Percentiles rank a stretch among this genome's conserved stretches.
Evolutionary conservation across 345 rosid species (phyloP).

Genomic region (Rhizophora mangle): DNA sequence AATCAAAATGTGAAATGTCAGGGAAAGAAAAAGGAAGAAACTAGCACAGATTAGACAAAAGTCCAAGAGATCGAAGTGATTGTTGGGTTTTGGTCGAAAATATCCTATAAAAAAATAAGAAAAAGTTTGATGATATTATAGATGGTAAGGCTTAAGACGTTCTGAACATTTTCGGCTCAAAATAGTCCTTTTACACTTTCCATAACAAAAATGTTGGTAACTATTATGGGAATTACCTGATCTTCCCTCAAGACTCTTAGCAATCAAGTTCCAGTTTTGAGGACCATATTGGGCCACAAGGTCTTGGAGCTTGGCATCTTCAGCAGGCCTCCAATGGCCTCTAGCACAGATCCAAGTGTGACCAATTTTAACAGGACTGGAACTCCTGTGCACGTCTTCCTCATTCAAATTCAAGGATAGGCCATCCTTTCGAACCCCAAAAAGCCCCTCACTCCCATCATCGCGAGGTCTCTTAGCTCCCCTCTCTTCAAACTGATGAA

Average conservation of each 20-base stretch:
- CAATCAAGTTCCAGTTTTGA: conserved; percentile 93
- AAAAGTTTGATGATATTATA: not conserved
- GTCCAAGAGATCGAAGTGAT: not conserved
- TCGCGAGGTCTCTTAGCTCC: conserved; percentile 13
- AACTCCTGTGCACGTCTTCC: conserved; percentile 21
- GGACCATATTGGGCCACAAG: conserved; percentile 78
- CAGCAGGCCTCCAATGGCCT: conserved; percentile 96
- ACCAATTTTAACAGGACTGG: conserved; percentile 27
- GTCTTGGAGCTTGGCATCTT: conserved; percentile 78
- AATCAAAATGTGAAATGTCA: not conserved
- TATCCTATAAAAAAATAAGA: not conserved
- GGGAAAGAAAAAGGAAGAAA: not conserved
- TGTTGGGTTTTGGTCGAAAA: not conserved
- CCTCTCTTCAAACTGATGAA: conserved; percentile 24
- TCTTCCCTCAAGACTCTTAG: conserved; percentile 83
- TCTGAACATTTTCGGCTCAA: not conserved
- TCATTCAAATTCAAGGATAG: conserved; percentile 22
- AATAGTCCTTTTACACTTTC: no score
- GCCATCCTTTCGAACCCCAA: conserved; percentile 22
- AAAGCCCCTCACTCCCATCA: conserved; percentile 26
- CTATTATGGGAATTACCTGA: conserved; percentile 45
- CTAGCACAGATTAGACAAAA: not conserved
- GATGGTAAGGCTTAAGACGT: not conserved
- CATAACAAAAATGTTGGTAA: not conserved
- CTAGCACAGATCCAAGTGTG: conserved; percentile 53